Conservation (phyloP, 1,284 basidiomycete genomes). For the Ganoderma sp. region DNA sequence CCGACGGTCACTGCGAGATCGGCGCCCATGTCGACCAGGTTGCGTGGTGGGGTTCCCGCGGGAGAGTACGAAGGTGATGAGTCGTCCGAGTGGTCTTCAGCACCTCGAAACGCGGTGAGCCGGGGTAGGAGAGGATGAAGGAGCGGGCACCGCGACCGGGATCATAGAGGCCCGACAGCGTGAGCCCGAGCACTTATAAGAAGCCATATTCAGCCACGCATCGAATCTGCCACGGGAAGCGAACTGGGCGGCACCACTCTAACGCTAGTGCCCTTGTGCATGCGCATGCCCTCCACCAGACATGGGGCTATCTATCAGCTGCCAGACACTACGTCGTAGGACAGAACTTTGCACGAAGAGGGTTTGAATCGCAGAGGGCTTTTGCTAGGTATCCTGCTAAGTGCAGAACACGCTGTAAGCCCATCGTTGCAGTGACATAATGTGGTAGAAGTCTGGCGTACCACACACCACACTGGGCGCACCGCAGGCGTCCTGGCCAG, state of each 20-base stretch:
- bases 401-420: no score
- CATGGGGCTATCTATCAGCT: not conserved
- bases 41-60: not conserved
- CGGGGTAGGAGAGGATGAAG: not conserved
- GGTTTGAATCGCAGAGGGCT: no score
- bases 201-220: not conserved
- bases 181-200: not conserved
- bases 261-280: not conserved
- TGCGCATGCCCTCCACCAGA: not conserved
- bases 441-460: no score
- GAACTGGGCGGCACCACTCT: not conserved
- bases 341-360: not conserved
- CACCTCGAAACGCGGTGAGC: not conserved
- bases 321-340: not conserved
- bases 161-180: not conserved
- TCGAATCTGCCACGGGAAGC: not conserved
- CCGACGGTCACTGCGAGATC: conserved; percentile 22
- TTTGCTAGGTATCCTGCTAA: no score
- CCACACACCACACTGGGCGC: no score
- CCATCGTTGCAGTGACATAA: no score
- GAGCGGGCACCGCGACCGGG: not conserved
- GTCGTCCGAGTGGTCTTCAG: not conserved
- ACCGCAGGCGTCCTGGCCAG: no score
- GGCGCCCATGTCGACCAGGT: not conserved
- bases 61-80: not conserved